A percentile compares a stretch with the other conserved stretches of the same genome.
Evolutionary conservation across 257 asterid genomes (phyloP).

Genomic region (Fraxinus quadrangulata): DNA sequence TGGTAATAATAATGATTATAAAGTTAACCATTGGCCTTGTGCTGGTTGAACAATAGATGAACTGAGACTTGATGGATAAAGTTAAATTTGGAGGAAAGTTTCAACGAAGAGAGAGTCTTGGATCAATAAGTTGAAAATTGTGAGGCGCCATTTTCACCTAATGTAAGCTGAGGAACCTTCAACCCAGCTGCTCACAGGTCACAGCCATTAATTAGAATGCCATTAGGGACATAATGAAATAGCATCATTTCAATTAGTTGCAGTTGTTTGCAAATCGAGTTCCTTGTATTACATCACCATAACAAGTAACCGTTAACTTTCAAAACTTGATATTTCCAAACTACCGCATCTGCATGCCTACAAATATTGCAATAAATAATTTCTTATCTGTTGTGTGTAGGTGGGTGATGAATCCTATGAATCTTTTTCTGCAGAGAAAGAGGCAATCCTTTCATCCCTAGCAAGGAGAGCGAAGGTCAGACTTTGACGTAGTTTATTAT

Average conservation of each 20-base stretch:
- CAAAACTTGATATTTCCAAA: background rate
- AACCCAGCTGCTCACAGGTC: background rate
- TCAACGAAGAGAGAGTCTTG: background rate
- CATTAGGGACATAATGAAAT: background rate
- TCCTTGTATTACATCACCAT: background rate
- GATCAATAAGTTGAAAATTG: background rate
- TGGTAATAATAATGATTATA: background rate
- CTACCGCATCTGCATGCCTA: background rate
- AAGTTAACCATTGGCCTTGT: background rate
- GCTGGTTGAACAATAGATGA: background rate
- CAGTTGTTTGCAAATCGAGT: background rate
- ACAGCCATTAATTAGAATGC: background rate
- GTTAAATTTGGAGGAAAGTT: background rate
- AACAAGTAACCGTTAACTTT: background rate
- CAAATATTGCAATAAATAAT: background rate
- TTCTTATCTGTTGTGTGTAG: constrained; percentile 38
- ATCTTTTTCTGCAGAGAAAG: constrained; percentile 75
- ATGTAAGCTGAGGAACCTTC: background rate
- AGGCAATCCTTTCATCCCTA: constrained; percentile 77
- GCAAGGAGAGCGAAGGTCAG: constrained; percentile 91
- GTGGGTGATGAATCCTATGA: constrained; percentile 93
- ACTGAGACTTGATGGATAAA: background rate
- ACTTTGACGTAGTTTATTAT: constrained; percentile 15
- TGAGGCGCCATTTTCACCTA: background rate
- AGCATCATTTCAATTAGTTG: background rate